A percentile compares a stretch with the other conserved stretches of the same genome.
Conservation (phyloP, 192 early-diverging fungal genomes). For the Geranomyces michiganensis region DNA sequence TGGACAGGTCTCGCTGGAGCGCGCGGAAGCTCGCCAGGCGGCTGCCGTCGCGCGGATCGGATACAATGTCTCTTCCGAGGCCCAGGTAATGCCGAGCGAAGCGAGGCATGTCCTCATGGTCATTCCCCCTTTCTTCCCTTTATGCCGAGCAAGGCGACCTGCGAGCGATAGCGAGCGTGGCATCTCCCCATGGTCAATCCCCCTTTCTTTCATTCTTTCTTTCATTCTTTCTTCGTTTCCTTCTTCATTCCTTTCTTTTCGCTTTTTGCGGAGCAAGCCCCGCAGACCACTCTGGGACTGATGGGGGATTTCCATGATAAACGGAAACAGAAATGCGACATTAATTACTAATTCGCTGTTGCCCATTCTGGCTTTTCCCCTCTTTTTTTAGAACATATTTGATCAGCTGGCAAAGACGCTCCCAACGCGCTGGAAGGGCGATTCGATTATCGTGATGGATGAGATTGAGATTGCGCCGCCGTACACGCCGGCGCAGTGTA, state of each 20-base stretch:
- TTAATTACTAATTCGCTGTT: neutral
- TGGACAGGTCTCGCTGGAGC: slow-evolving; percentile 30
- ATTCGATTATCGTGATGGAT: slow-evolving; percentile 53
- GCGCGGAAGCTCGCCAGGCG: slow-evolving; percentile 21
- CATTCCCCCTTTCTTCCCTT: neutral
- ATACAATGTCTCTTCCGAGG: slow-evolving; percentile 40
- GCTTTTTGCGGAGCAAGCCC: neutral
- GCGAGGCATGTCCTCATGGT: neutral
- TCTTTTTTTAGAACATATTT: slow-evolving; percentile 49
- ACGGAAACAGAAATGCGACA: too few species aligned
- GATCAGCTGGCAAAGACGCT: slow-evolving; percentile 56
- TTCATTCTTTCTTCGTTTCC: too few species aligned
- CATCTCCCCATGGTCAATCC: too few species aligned
- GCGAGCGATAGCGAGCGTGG: too few species aligned
- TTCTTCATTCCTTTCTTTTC: neutral
- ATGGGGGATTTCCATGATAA: too few species aligned
- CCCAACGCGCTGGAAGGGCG: slow-evolving; percentile 49
- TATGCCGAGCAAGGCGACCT: too few species aligned
- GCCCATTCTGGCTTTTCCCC: neutral
- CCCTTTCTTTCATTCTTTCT: too few species aligned
- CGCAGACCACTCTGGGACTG: too few species aligned
- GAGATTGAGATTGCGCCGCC: slow-evolving; percentile 52
- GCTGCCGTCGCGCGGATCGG: slow-evolving; percentile 39
- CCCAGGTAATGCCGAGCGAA: slow-evolving; percentile 54
- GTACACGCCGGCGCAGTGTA: slow-evolving; percentile 41